These are phyloP conservation scores for Echria macrotheca DNA, from an alignment of 495 filamentous ascomycete genomes.

Conservation along the genomic window DNA sequence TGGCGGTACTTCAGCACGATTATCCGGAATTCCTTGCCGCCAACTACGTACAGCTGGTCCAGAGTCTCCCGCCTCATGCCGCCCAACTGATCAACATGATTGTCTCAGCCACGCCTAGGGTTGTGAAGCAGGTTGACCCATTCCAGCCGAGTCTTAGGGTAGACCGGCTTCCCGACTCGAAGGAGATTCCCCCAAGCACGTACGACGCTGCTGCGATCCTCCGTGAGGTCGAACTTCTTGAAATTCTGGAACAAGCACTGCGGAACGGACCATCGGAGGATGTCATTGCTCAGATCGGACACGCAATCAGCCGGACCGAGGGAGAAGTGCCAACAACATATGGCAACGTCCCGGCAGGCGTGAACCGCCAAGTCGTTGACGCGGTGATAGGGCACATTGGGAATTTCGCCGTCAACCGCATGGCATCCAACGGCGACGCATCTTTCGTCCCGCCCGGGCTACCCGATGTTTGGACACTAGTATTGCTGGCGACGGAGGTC, in stretches of 20 bases:
- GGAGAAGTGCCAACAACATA: conserved; percentile 53
- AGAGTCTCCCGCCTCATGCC: conserved; percentile 77
- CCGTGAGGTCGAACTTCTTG: conserved; percentile 57
- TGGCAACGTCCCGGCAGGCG: conserved; percentile 56
- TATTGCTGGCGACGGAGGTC: conserved; percentile 66
- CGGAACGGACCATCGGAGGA: conserved; percentile 57
- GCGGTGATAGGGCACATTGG: conserved; percentile 80
- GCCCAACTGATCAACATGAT: conserved; percentile 86
- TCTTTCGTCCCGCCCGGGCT: conserved; percentile 64
- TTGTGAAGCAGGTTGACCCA: conserved; percentile 73
- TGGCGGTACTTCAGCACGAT: conserved; percentile 86
- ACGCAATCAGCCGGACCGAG: conserved; percentile 54
- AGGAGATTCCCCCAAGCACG: conserved; percentile 55
- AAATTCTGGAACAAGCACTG: conserved; percentile 61
- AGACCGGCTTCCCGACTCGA: conserved; percentile 73
- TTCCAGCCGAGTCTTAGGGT: conserved; percentile 74
- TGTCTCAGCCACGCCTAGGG: conserved; percentile 73
- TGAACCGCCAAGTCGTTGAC: conserved; percentile 69
- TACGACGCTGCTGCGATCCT: conserved; percentile 56
- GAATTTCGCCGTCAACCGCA: conserved; percentile 57
- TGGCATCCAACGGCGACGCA: conserved; percentile 51
- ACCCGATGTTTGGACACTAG: conserved; percentile 70
- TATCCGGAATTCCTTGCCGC: conserved; percentile 89
- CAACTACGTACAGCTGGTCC: conserved; percentile 78
- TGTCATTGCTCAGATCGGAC: conserved; percentile 63